These are phyloP conservation scores for Casuarina glauca DNA, from an alignment of 306 rosid species.

Conservation along the genomic window DNA sequence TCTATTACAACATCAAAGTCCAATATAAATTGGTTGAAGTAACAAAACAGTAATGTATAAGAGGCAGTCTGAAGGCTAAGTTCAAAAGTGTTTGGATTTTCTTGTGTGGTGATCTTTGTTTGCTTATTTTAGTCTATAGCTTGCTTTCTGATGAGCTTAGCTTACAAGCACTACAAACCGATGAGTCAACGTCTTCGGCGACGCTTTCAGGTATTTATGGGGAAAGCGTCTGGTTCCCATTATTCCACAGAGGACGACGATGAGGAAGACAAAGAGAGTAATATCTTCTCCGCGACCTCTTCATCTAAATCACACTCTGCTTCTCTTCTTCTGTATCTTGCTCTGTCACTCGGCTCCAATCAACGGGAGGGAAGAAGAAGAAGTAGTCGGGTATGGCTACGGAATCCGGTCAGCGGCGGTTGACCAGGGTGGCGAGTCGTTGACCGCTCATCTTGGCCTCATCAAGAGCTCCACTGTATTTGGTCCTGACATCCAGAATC, in stretches of 20 bases:
- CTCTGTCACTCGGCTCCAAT: conserved; percentile 5
- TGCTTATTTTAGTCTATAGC: no score
- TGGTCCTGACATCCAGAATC: conserved; percentile 65
- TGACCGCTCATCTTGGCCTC: conserved; percentile 64
- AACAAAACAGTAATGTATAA: no score
- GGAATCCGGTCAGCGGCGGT: conserved; percentile 28
- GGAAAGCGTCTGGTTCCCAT: neutral
- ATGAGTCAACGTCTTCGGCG: no score
- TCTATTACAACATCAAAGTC: no score
- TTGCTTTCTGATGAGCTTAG: no score
- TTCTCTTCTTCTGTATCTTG: conserved; percentile 5
- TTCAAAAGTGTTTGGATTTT: no score
- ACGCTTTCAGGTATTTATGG: no score
- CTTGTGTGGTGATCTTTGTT: no score
- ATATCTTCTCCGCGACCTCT: neutral
- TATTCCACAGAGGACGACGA: no score
- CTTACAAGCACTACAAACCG: no score
- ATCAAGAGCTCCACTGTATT: conserved; percentile 48
- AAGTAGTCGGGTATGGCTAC: conserved; percentile 60
- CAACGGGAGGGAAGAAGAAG: neutral
- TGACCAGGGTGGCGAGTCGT: conserved; percentile 24
- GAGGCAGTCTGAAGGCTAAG: no score
- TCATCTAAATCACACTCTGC: neutral
- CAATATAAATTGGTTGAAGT: no score
- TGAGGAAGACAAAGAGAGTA: neutral